Conservation (phyloP, 2,329 filamentous ascomycete genomes). For the Ophiostoma angusticollis region DNA sequence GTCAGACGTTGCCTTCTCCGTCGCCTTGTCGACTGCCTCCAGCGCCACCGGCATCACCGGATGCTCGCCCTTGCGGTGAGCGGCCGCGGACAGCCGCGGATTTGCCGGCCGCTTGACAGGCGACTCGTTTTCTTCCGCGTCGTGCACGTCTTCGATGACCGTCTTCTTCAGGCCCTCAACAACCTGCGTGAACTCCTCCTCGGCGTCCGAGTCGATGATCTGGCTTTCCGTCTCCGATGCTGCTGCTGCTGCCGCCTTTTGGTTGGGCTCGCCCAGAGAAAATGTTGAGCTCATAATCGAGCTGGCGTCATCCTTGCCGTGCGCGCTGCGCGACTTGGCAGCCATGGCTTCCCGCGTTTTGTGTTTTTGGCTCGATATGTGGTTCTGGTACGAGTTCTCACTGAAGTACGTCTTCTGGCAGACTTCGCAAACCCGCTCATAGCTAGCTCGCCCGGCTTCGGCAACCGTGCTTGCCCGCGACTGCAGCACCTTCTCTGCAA, state of each 20-base stretch:
- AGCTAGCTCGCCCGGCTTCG: slow-evolving; percentile 77
- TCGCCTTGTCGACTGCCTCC: neutral
- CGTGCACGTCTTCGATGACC: slow-evolving; percentile 27
- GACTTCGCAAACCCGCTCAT: slow-evolving; percentile 66
- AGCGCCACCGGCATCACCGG: slow-evolving; percentile 17
- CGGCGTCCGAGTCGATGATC: slow-evolving; percentile 49
- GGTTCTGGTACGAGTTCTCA: slow-evolving; percentile 90
- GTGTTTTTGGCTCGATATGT: slow-evolving; percentile 83
- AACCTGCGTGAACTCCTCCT: slow-evolving; percentile 65
- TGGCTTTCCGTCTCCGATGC: slow-evolving; percentile 26
- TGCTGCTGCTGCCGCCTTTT: slow-evolving; percentile 27
- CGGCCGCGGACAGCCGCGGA: slow-evolving; percentile 30
- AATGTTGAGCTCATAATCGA: slow-evolving; percentile 87
- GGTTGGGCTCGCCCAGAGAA: slow-evolving; percentile 69
- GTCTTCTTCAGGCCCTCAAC: slow-evolving; percentile 65
- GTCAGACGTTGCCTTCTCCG: slow-evolving; percentile 10
- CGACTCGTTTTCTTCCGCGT: too few relatives aligned
- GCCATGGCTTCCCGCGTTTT: slow-evolving; percentile 49
- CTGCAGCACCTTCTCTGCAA: slow-evolving; percentile 89
- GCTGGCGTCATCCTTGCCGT: slow-evolving; percentile 47
- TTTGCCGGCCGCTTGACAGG: slow-evolving; percentile 43
- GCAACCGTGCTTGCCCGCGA: slow-evolving; percentile 75
- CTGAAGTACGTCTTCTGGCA: slow-evolving; percentile 94
- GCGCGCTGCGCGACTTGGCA: slow-evolving; percentile 21
- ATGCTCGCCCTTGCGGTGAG: slow-evolving; percentile 34